Conservation (phyloP, 306 rosid species). For the Casuarina cunninghamiana region DNA sequence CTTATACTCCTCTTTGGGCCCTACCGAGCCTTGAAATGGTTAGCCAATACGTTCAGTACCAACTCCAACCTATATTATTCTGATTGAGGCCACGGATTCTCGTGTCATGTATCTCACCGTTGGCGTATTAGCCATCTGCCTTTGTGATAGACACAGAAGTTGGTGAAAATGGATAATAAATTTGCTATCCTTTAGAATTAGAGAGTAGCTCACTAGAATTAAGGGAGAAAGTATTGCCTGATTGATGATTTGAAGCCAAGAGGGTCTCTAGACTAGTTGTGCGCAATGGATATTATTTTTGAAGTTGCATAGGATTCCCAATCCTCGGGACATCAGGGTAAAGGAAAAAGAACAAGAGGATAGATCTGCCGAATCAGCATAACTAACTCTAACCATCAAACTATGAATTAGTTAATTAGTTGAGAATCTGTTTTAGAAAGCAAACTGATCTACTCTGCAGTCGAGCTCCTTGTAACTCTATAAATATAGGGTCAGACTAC, state of each 20-base stretch:
- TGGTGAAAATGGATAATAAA: conserved; percentile 95
- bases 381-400: too few relatives aligned
- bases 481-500: too few relatives aligned
- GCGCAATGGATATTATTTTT: conserved; percentile 45
- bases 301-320: conserved; percentile 43
- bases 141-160: conserved; percentile 53
- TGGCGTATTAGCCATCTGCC: conserved; percentile 38
- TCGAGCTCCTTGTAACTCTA: too few relatives aligned
- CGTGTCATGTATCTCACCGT: conserved; percentile 1
- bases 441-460: too few relatives aligned
- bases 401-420: too few relatives aligned
- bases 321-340: conserved; percentile 39
- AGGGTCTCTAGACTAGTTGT: conserved; percentile 39
- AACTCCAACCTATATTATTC: not conserved
- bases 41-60: not conserved
- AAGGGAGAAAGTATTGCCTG: conserved; percentile 41
- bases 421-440: too few relatives aligned
- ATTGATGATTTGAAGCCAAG: conserved; percentile 44
- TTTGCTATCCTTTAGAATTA: conserved; percentile 61
- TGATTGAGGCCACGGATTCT: conserved; percentile 7
- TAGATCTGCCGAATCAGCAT: too few relatives aligned
- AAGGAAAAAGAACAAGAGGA: too few relatives aligned
- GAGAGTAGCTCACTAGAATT: conserved; percentile 45
- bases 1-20: not conserved
- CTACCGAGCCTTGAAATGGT: not conserved